A percentile compares a stretch with the other conserved stretches of the same genome.
phyloP scores from a whole-genome alignment of 345 rosid species.

The Rhodomyrtus tomentosa region DNA sequence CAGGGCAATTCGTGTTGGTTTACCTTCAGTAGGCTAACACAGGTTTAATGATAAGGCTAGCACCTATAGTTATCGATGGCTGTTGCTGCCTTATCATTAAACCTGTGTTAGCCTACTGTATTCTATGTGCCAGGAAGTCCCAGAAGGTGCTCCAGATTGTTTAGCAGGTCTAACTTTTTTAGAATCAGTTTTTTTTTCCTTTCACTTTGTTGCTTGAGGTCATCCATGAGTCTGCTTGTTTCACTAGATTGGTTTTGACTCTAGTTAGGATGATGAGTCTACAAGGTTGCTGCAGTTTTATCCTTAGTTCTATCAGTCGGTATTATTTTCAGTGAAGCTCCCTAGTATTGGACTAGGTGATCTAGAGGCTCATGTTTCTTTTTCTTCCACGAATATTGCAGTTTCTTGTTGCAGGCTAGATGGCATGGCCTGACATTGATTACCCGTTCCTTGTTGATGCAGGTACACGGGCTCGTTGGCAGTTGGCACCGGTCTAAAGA shows the following conservation, averaged over 20 bases:
- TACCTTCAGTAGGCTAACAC: too few species aligned
- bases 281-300: neutral
- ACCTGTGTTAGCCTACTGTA: too few species aligned
- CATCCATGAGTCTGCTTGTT: neutral
- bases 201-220: neutral
- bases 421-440: neutral
- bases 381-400: neutral
- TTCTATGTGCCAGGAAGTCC: too few species aligned
- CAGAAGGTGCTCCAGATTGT: too few species aligned
- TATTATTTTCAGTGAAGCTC: neutral
- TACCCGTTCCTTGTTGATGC: neutral
- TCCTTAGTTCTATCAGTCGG: neutral
- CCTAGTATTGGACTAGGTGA: neutral
- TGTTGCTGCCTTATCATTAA: too few species aligned
- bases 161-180: too few species aligned
- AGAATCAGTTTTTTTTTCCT: neutral
- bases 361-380: neutral
- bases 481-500: constrained; percentile 62
- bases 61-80: too few species aligned
- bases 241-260: neutral
- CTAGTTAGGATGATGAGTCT: neutral
- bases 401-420: neutral
- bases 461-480: constrained; percentile 70
- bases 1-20: neutral
- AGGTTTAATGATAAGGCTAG: too few species aligned